These are phyloP conservation scores for Nothophaeocryptopus gaeumannii DNA, from an alignment of 2,329 filamentous ascomycete genomes.

Conservation along the genomic window DNA sequence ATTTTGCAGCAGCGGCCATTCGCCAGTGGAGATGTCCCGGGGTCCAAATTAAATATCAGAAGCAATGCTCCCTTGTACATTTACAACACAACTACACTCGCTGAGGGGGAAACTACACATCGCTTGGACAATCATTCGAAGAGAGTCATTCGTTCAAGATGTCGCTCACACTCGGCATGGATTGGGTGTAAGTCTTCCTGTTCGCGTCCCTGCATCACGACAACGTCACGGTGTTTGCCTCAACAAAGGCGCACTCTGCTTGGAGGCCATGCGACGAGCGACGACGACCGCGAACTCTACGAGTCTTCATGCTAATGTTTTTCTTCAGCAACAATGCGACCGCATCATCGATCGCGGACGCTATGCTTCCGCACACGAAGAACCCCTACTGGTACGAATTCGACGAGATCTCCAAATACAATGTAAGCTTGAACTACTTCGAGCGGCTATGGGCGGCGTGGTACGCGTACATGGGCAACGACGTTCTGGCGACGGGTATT, in stretches of 20 bases:
- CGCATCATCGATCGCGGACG: slow-evolving; percentile 34
- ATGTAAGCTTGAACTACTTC: slow-evolving; percentile 79
- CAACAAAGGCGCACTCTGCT: too few relatives aligned
- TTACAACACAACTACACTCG: neutral
- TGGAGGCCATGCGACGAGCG: neutral
- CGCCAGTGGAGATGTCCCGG: neutral
- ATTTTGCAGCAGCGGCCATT: slow-evolving; percentile 2
- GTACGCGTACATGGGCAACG: slow-evolving; percentile 98
- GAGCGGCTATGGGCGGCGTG: slow-evolving; percentile 92
- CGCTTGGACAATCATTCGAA: neutral
- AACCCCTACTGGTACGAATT: slow-evolving; percentile 66
- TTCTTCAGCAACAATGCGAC: slow-evolving; percentile 31
- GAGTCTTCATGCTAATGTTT: slow-evolving; percentile 3
- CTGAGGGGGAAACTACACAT: neutral
- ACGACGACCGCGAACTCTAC: neutral
- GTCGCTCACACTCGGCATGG: slow-evolving; percentile 28
- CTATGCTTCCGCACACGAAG: slow-evolving; percentile 40
- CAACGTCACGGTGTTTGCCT: neutral
- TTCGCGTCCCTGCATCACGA: slow-evolving; percentile 9
- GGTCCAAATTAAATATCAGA: neutral
- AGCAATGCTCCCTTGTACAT: neutral
- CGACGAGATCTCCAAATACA: slow-evolving; percentile 65
- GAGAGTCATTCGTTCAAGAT: slow-evolving; percentile 10
- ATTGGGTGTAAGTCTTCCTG: slow-evolving; percentile 23
- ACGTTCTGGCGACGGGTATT: slow-evolving; percentile 92